Percentiles rank a stretch among this genome's conserved stretches.
Evolutionary conservation across 345 rosid genomes (phyloP).

Genomic region (Litchi chinensis): DNA sequence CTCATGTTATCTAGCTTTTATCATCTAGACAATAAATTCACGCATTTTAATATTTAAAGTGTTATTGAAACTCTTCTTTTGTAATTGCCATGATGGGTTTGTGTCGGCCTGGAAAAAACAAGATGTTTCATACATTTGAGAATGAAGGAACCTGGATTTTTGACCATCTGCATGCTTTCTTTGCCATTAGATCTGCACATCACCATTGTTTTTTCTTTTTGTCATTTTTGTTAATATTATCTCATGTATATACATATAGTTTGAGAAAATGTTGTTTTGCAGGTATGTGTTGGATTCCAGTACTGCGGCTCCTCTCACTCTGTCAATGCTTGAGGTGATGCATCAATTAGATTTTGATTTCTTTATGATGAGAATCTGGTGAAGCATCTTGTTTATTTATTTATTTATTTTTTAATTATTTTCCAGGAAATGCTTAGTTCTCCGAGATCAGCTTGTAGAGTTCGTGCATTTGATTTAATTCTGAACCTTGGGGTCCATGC

Average conservation of each 20-base stretch:
- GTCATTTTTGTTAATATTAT: constrained; percentile 9
- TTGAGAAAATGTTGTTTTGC: constrained; percentile 29
- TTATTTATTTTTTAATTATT: constrained; percentile 17
- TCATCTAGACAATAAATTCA: neutral
- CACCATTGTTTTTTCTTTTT: constrained; percentile 8
- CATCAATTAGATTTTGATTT: constrained; percentile 26
- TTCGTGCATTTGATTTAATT: constrained; percentile 94
- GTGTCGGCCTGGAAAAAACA: neutral
- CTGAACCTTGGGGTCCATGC: constrained; percentile 98
- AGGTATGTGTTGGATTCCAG: constrained; percentile 98
- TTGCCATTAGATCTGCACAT: neutral
- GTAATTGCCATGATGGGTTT: neutral
- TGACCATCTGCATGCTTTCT: neutral
- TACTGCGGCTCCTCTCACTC: constrained; percentile 95
- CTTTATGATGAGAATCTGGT: constrained; percentile 16
- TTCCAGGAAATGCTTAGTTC: constrained; percentile 95
- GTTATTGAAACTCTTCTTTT: neutral
- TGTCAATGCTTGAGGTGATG: constrained; percentile 93
- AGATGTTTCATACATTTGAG: neutral
- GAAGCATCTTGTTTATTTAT: constrained; percentile 28
- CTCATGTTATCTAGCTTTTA: neutral
- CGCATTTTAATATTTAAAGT: neutral
- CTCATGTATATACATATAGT: constrained; percentile 4
- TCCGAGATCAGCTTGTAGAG: constrained; percentile 69
- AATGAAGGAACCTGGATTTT: neutral